Evolutionary conservation across 2,329 filamentous ascomycete species (phyloP), one percentile per base, ranked within the genome.

Genomic region (Fusarium fujikuroi): DNA sequence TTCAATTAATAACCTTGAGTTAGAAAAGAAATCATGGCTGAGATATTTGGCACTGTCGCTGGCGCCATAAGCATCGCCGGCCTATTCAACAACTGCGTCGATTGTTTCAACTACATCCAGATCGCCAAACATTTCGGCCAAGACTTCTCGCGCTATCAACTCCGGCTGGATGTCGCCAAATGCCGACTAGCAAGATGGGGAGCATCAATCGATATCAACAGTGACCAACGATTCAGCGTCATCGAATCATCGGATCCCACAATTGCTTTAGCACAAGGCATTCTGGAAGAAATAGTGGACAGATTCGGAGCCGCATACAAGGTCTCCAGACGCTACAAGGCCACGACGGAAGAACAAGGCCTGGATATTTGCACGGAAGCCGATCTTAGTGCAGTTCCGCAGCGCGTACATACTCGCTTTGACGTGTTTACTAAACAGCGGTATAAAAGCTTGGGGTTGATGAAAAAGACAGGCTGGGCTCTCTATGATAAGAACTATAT

Each of bases 81-180:
- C 4, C 64, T 81, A 18, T 84, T 85, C 50, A 82, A 80, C 47
- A 78, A 78, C 62, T 83, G 80, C 49, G 76, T 85, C 43, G 77
- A 81, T 40, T 83, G 79, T 64, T 85, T 86, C 66, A 78, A 81
- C 25, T 83, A 83, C 66, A 67, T 85, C 52, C 81, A 85, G 52
- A 74, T 84, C 3, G 81, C 81, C 25, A 76, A 72, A 2, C 70
- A 76, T 40, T 83, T 83, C 49, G 80, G 77, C 1, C 42, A 56
- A 28, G 80, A 84, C 47, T 84, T 78, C 65, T 71, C 83, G 36
- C 75, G 63, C 28, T 78, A 74, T 49, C 78, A 79, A 49, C 77
- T 85, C 9, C 76, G 73, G 21, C 75, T 84, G 6, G 76, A 81
- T 60, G 69, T 79, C 47, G 77, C 79, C 10, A 74, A 73, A 44